phyloP scores from a whole-genome alignment of 331 rosid genomes.

The Saraca asoca region DNA sequence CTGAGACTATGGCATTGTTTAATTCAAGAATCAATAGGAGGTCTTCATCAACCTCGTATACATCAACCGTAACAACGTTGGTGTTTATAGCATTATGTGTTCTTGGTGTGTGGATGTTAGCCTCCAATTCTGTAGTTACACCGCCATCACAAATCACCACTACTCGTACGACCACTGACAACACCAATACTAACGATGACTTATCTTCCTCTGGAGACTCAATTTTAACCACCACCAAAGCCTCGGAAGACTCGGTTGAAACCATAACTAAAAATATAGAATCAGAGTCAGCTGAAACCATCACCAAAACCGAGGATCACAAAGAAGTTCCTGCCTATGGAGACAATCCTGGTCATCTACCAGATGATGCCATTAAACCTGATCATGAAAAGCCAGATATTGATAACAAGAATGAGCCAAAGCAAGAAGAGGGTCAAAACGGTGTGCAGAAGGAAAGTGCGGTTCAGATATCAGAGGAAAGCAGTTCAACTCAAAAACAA shows the following conservation, averaged over 20 bases:
- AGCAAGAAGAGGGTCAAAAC: slow-evolving; percentile 3
- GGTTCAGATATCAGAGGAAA: slow-evolving; percentile 54
- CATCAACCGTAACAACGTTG: slow-evolving; percentile 57
- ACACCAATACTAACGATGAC: slow-evolving; percentile 19
- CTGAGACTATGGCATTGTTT: slow-evolving; percentile 52
- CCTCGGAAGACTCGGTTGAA: neutral
- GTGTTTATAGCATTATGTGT: slow-evolving; percentile 65
- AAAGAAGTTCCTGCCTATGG: slow-evolving; percentile 44
- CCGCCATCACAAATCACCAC: slow-evolving; percentile 31
- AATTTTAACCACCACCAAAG: neutral
- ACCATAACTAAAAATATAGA: slow-evolving; percentile 11
- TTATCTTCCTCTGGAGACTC: slow-evolving; percentile 22
- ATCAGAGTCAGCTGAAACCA: neutral
- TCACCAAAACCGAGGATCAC: neutral
- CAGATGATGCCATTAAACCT: slow-evolving; percentile 67
- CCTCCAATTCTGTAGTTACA: slow-evolving; percentile 42
- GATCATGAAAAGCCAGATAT: slow-evolving; percentile 41
- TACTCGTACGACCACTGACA: slow-evolving; percentile 36
- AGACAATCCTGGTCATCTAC: slow-evolving; percentile 76
- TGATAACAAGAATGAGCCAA: neutral
- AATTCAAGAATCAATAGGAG: slow-evolving; percentile 63
- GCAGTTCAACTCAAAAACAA: slow-evolving; percentile 40
- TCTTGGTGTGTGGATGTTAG: slow-evolving; percentile 70
- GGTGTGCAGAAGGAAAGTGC: slow-evolving; percentile 1
- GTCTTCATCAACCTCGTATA: slow-evolving; percentile 60